Conservation (phyloP, 2,329 filamentous ascomycete genomes). For the Xylaria arbuscula region DNA sequence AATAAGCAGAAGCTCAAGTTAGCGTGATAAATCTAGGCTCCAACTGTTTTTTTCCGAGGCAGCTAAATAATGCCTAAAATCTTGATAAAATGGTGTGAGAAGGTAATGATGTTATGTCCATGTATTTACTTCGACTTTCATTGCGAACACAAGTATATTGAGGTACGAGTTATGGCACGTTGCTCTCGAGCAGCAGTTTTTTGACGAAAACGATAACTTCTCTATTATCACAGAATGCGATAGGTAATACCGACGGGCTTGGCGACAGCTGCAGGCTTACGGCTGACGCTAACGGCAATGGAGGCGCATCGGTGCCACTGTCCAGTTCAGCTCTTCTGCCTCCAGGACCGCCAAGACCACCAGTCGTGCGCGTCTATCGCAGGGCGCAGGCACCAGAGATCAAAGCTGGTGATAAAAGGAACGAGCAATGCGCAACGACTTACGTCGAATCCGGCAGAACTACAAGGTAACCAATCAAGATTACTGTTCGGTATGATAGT, state of each 20-base stretch:
- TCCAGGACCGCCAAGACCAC: slow-evolving; percentile 1
- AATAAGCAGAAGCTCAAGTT: no score
- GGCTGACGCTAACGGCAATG: slow-evolving; percentile 11
- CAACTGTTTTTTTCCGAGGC: no score
- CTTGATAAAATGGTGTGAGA: no score
- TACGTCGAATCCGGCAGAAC: neutral
- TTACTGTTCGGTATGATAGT: neutral
- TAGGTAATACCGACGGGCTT: neutral
- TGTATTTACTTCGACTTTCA: no score
- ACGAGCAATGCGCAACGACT: neutral
- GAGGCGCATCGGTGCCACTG: slow-evolving; percentile 6
- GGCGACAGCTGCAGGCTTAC: slow-evolving; percentile 1
- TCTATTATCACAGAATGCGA: neutral
- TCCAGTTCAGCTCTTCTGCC: slow-evolving; percentile 18
- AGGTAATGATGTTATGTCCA: no score
- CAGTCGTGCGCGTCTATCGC: slow-evolving; percentile 12
- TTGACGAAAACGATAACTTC: no score
- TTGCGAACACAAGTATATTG: no score
- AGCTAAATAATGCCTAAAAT: no score
- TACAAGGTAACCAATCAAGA: neutral
- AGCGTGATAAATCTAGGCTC: no score
- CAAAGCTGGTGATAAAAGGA: neutral
- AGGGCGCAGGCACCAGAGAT: slow-evolving; percentile 9
- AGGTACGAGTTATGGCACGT: no score
- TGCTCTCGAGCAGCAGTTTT: no score